Evolutionary conservation across 164 flowering plant genomes (phyloP).

Genomic region (Vitis cinerea): DNA sequence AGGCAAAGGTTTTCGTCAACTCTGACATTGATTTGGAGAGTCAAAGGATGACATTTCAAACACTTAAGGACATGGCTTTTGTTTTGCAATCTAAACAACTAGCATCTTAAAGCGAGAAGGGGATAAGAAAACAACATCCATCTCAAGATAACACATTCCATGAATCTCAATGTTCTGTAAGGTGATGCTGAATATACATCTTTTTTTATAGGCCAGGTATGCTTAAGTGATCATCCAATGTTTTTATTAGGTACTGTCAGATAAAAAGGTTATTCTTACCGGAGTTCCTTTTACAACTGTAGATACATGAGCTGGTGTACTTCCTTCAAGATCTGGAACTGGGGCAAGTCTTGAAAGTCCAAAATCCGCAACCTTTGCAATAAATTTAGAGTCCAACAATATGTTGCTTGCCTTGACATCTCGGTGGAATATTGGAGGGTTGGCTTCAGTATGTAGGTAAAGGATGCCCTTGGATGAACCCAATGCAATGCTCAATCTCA

Average conservation of each 20-base stretch:
- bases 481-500: conserved; percentile 65
- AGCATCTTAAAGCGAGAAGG: no score
- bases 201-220: no score
- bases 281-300: conserved; percentile 94
- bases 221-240: background rate
- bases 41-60: background rate
- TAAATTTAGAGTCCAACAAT: conserved; percentile 61
- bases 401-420: conserved; percentile 93
- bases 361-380: conserved; percentile 90
- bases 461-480: conserved; percentile 86
- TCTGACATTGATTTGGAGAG: no score
- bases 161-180: no score
- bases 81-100: no score
- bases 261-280: conserved; percentile 35
- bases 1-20: no score
- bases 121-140: no score
- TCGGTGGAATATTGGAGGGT: conserved; percentile 93
- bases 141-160: no score
- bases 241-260: background rate
- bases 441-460: conserved; percentile 86
- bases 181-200: no score
- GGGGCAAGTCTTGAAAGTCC: conserved; percentile 94
- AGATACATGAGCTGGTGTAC: conserved; percentile 67
- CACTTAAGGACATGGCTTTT: no score
- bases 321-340: conserved; percentile 70